Base-by-base conservation (phyloP, 345 rosid genomes). In the Hevea brasiliensis region DNA sequence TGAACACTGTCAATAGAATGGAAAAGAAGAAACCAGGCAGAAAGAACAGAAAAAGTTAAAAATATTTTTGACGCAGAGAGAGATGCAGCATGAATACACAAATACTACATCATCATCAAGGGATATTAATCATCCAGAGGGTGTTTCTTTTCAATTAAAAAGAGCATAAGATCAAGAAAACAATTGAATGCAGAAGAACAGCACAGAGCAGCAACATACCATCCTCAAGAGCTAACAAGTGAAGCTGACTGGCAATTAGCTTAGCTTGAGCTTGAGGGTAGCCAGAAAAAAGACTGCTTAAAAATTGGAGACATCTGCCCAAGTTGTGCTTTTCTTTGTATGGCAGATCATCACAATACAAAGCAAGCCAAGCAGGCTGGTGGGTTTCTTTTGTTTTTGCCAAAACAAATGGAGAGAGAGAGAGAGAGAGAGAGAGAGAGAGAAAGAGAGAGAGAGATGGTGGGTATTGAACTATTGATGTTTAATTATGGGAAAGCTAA, bases 401-500 rank as follows among this genome's bases (percentile, higher is more conserved):
- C 35, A 60, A 50, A 75, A 66, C 68, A 65, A 42, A 61, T 58
- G 63, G 65, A 23, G 62, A 61, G n/a, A n/a, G n/a, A n/a, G n/a
- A 73, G 67, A 72, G 37, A 65, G 79, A 64, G 27, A 61, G 10
- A 41, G 40, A 8, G 37, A 14, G 18, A 47, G n/a, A 37, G 53
- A 20, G 50, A 37, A 6, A 70, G 64, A 50, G 83, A 69, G 73
- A 61, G 69, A 40, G 68, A 65, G 77, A 42, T 48, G 72, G 41
- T 60, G 76, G 72, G 69, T 61, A 57, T 66, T 73, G 81, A 81
- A 69, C 65, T 61, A 57, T 66, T 73, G 81, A 81, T 78, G 88
- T 82, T 81, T 77, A 78, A 76, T 85, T 82, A 84, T 85, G 85
- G 85, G 80, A 85, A 87, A 89, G 84, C 87, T 81, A 75, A 82